A percentile compares a stretch with the other conserved stretches of the same genome.
phyloP scores from a whole-genome alignment of 2,329 filamentous ascomycete species.

The Ceratocystis huliohia region DNA sequence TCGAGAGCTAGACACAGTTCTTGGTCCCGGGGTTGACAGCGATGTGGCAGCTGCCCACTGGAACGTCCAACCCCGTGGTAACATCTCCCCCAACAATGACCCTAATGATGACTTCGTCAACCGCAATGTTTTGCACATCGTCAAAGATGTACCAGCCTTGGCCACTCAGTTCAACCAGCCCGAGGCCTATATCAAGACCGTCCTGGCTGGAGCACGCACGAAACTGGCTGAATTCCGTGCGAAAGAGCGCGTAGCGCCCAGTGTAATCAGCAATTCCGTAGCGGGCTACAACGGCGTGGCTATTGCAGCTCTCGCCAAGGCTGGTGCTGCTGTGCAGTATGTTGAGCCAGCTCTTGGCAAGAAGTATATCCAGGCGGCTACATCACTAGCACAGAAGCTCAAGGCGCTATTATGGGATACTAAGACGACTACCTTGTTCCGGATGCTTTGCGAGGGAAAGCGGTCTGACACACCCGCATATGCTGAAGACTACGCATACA shows the following conservation, averaged over 20 bases:
- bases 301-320: conserved; percentile 67
- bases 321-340: conserved; percentile 52
- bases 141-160: conserved; percentile 53
- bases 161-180: conserved; percentile 62
- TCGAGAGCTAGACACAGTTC: conserved; percentile 67
- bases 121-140: conserved; percentile 73
- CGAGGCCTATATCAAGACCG: conserved; percentile 52
- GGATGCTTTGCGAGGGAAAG: conserved; percentile 58
- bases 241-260: conserved; percentile 60
- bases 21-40: conserved; percentile 42
- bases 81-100: conserved; percentile 70
- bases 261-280: conserved; percentile 78
- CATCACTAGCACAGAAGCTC: conserved; percentile 59
- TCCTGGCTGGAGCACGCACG: conserved; percentile 52
- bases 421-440: conserved; percentile 49
- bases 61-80: conserved; percentile 72
- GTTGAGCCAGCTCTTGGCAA: conserved; percentile 45
- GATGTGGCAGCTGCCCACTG: conserved; percentile 72
- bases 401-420: conserved; percentile 59
- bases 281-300: conserved; percentile 81
- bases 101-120: conserved; percentile 89
- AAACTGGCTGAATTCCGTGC: conserved; percentile 62
- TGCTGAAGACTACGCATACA: conserved; percentile 87
- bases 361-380: conserved; percentile 53
- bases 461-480: conserved; percentile 49